These are phyloP conservation scores for Mycena albidolilacea DNA, from an alignment of 768 basidiomycete genomes.

Conservation along the genomic window DNA sequence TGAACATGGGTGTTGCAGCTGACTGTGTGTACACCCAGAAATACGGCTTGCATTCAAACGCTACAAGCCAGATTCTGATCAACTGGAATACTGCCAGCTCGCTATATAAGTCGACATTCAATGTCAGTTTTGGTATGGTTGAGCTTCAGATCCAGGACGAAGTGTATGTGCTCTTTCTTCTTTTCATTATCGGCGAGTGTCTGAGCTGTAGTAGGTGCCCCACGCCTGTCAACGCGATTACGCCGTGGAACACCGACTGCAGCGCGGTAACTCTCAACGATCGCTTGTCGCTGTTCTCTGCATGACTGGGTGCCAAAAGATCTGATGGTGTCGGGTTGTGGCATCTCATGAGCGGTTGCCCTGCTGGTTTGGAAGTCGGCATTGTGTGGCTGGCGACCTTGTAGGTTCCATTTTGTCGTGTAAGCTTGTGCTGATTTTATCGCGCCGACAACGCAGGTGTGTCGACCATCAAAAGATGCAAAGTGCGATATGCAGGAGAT, in stretches of 20 bases:
- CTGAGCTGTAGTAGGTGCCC: slow-evolving; percentile 69
- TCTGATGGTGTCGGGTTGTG: slow-evolving; percentile 85
- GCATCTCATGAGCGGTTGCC: slow-evolving; percentile 91
- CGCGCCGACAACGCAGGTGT: slow-evolving; percentile 77
- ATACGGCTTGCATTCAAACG: slow-evolving; percentile 75
- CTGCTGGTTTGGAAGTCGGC: slow-evolving; percentile 86
- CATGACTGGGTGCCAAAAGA: slow-evolving; percentile 84
- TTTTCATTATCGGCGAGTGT: neutral
- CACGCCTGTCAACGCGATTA: slow-evolving; percentile 58
- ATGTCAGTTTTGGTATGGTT: slow-evolving; percentile 87
- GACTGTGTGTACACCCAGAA: slow-evolving; percentile 84
- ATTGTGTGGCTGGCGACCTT: slow-evolving; percentile 92
- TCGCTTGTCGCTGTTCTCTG: slow-evolving; percentile 83
- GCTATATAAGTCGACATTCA: slow-evolving; percentile 86
- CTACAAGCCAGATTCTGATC: slow-evolving; percentile 81
- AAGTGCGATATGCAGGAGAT: slow-evolving; percentile 80
- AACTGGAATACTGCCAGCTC: slow-evolving; percentile 85
- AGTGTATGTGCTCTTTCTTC: slow-evolving; percentile 53
- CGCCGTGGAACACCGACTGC: slow-evolving; percentile 87
- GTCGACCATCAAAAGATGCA: slow-evolving; percentile 76
- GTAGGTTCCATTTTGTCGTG: slow-evolving; percentile 52
- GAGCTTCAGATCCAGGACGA: slow-evolving; percentile 81
- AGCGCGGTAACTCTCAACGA: slow-evolving; percentile 70
- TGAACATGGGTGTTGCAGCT: slow-evolving; percentile 90
- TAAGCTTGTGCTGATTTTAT: slow-evolving; percentile 45